These are phyloP conservation scores for Limnanthes douglasii DNA, from an alignment of 345 rosid species.

Conservation along the genomic window DNA sequence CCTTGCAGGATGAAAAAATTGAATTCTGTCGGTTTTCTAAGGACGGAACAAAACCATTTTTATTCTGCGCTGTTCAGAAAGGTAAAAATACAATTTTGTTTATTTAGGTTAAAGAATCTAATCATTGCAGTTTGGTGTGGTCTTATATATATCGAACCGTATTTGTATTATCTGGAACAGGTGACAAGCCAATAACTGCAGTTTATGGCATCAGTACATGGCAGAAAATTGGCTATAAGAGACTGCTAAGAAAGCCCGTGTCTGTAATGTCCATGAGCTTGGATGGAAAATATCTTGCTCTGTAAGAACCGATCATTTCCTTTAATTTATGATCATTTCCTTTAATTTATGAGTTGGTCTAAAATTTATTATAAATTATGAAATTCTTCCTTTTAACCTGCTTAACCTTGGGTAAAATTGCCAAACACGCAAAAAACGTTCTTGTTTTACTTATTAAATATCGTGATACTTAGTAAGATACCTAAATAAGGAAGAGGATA, in stretches of 20 bases:
- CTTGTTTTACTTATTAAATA: too few species aligned
- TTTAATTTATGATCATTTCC: too few species aligned
- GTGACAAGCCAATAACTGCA: conserved; percentile 46
- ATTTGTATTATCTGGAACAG: conserved; percentile 22
- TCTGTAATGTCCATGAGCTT: conserved; percentile 71
- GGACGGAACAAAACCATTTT: conserved; percentile 90
- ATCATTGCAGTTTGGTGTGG: neutral
- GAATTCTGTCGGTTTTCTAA: conserved; percentile 78
- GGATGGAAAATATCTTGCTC: conserved; percentile 90
- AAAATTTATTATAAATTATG: too few species aligned
- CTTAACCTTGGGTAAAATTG: too few species aligned
- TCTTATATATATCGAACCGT: conserved; percentile 5
- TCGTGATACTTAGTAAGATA: too few species aligned
- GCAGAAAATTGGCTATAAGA: conserved; percentile 84
- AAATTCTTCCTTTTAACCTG: too few species aligned
- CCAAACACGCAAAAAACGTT: too few species aligned
- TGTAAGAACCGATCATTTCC: conserved; percentile 34
- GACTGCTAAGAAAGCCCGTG: conserved; percentile 72
- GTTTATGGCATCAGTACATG: conserved; percentile 89
- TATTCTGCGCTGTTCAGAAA: conserved; percentile 68
- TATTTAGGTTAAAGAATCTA: neutral
- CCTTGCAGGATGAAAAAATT: conserved; percentile 61
- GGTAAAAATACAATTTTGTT: conserved; percentile 22
- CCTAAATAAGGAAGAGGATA: too few species aligned
- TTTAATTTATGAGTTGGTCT: too few species aligned